These are phyloP conservation scores for Phlyctochytrium bullatum DNA, from an alignment of 192 early-diverging fungal genomes.

Conservation along the genomic window DNA sequence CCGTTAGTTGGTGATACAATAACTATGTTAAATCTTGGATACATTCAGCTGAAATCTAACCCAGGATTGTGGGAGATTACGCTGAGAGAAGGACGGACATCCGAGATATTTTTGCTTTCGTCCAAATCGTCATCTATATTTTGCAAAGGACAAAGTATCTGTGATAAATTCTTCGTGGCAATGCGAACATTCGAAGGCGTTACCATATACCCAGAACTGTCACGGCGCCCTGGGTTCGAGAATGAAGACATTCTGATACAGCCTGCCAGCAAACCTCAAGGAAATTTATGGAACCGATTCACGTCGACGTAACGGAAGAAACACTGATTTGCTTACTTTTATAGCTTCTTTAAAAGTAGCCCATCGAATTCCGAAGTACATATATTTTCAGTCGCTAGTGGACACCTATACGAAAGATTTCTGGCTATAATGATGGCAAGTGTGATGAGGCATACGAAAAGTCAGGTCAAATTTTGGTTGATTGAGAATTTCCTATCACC, in stretches of 20 bases:
- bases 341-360: neutral
- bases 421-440: constrained; percentile 95
- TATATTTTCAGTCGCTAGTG: constrained; percentile 97
- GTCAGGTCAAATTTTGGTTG: constrained; percentile 96
- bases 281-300: constrained; percentile 55
- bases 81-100: constrained; percentile 78
- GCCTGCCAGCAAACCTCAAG: constrained; percentile 15
- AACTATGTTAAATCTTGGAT: constrained; percentile 98
- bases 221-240: constrained; percentile 79
- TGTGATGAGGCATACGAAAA: constrained; percentile 84
- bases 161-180: too few relatives aligned
- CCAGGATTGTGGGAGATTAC: constrained; percentile 85
- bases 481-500: constrained; percentile 98
- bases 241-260: constrained; percentile 70
- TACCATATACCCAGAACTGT: constrained; percentile 77
- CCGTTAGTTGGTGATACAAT: constrained; percentile 82
- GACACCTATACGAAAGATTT: constrained; percentile 97
- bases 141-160: constrained; percentile 32
- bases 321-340: neutral
- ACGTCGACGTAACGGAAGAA: constrained; percentile 23
- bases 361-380: constrained; percentile 63
- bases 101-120: constrained; percentile 78
- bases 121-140: too few relatives aligned
- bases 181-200: constrained; percentile 80
- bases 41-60: constrained; percentile 91